Evolutionary conservation across 108 stramenopile species (phyloP), one percentile per base, ranked within the genome.

Genomic region (Pseudonitzschia pungens): DNA sequence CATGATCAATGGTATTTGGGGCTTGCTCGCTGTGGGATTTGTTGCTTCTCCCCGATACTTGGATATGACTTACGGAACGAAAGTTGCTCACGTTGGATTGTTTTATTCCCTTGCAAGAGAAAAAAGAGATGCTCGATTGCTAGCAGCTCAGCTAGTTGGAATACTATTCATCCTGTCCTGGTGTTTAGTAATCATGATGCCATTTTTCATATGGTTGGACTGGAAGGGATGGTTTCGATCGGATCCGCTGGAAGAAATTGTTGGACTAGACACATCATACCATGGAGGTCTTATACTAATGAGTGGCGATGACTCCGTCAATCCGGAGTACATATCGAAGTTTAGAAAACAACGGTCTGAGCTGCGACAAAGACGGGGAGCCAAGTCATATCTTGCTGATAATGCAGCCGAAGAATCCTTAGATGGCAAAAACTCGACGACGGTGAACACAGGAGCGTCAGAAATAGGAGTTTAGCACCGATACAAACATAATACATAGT

Each of bases 1-100:
- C 76, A 81, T 95, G 70, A 80, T 88, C 29, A 83, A 82, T 68
- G 97, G 96, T 0, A 74, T 88, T 12, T 97, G 96, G 96, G 96
- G 96, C 26, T 33, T 84, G 65, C 70, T 98, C 36, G 88, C 92
- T 9, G 81, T 90, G 24, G 95, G 90, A 8, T 64, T 98, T 24
- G 94, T 98, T 44, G 90, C 94, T 18, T 86, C 80, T 2, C 83
- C 85, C 26, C 11, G 45, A n/a, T 68, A 75, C 20, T 65, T 81
- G 40, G 59, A 65, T 11, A 51, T 63, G 29, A 79, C 93, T 36
- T 96, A 84, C 78, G 84, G 83, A 43, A 55, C 43, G 2, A 76
- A 74, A 50, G n/a, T 60, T 20, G 69, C 54, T 12, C 72, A 89
- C 56, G 77, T 81, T 24, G 93, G 93, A 12, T 81, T 73, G 80